Conservation (phyloP, 139 green algal genomes). For the Micractinium conductrix region DNA sequence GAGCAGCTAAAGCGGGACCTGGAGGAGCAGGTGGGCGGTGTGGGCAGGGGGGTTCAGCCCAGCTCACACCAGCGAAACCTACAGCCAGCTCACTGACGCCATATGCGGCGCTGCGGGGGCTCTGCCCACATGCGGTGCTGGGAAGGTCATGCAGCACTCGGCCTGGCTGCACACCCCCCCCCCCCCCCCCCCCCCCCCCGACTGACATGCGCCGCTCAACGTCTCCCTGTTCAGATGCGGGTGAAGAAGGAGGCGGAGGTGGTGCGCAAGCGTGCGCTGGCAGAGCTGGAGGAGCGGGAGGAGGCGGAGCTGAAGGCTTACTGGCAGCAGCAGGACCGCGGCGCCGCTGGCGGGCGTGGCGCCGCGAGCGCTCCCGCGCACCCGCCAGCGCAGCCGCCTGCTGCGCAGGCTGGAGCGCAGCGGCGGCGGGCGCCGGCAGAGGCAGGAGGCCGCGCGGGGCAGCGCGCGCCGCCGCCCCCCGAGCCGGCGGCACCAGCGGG, state of each 20-base stretch:
- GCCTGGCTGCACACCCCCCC: too few relatives aligned
- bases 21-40: too few relatives aligned
- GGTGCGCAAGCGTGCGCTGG: background rate
- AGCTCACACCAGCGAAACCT: too few relatives aligned
- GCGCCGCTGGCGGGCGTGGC: background rate
- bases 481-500: background rate
- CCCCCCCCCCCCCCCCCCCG: too few relatives aligned
- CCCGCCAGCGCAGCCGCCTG: background rate
- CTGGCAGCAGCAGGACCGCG: background rate
- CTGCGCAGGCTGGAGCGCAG: background rate
- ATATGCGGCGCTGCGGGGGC: too few relatives aligned
- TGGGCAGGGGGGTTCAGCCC: too few relatives aligned
- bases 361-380: background rate
- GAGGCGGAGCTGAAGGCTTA: constrained; percentile 27
- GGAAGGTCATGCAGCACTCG: too few relatives aligned
- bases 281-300: constrained; percentile 19
- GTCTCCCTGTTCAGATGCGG: too few relatives aligned
- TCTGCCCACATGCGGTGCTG: too few relatives aligned
- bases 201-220: too few relatives aligned
- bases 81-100: too few relatives aligned
- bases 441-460: background rate
- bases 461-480: background rate
- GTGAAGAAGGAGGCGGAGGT: constrained; percentile 6
- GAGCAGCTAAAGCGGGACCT: constrained; percentile 38
- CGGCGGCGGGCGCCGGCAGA: background rate